Percentiles rank a stretch among this genome's conserved stretches.
phyloP scores from a whole-genome alignment of 108 stramenopile species.

The Stephanodiscus triporus region DNA sequence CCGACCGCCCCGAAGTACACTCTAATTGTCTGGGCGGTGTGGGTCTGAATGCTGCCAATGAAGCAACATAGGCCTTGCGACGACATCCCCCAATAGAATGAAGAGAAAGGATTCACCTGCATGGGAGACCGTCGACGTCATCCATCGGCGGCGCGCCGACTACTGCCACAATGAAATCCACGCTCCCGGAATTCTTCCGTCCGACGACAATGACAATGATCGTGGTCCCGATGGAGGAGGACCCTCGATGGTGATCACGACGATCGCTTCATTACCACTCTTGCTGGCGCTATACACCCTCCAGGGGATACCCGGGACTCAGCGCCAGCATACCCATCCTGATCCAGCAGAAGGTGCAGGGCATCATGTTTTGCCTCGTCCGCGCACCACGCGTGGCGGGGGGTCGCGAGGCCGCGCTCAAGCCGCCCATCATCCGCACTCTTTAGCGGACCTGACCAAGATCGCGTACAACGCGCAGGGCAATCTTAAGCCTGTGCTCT shows the following conservation, averaged over 20 bases:
- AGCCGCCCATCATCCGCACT: slow-evolving; percentile 34
- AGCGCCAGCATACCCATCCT: slow-evolving; percentile 96
- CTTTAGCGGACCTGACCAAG: slow-evolving; percentile 53
- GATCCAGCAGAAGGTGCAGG: slow-evolving; percentile 90
- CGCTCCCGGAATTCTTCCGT: slow-evolving; percentile 17
- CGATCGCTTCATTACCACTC: slow-evolving; percentile 81
- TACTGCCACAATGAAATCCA: slow-evolving; percentile 2
- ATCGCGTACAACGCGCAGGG: slow-evolving; percentile 94
- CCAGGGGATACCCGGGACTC: slow-evolving; percentile 99
- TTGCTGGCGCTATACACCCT: slow-evolving; percentile 96
- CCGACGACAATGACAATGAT: not conserved
- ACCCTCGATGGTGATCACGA: slow-evolving; percentile 49
- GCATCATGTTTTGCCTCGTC: slow-evolving; percentile 59
- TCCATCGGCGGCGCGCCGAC: not conserved
- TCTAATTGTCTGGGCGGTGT: no score
- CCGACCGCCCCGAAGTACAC: no score
- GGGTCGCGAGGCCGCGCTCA: slow-evolving; percentile 37
- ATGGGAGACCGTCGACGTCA: slow-evolving; percentile 12
- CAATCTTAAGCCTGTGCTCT: slow-evolving; percentile 92
- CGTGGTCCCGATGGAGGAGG: no score
- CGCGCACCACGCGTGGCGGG: slow-evolving; percentile 25
- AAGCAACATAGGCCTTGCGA: no score
- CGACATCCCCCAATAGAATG: not conserved
- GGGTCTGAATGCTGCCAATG: no score
- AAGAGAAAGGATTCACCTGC: slow-evolving; percentile 15